These are phyloP conservation scores for Podaxis rugospora DNA, from an alignment of 768 basidiomycete genomes.

Conservation along the genomic window DNA sequence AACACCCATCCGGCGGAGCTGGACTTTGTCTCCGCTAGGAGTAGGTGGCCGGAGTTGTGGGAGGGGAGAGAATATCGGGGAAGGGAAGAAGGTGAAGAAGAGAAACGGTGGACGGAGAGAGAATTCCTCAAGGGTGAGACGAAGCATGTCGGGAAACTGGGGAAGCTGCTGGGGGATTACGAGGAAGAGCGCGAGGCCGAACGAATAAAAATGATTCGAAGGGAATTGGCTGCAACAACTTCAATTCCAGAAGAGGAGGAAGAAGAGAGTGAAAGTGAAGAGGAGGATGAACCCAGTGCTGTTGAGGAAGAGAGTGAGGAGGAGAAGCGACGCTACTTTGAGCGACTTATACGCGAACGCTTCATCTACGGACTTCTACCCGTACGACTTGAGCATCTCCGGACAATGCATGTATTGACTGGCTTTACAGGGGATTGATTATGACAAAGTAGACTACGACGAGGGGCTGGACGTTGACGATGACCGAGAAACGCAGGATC, in stretches of 20 bases:
- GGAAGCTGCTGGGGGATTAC: slow-evolving; percentile 59
- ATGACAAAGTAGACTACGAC: slow-evolving; percentile 72
- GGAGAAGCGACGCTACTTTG: slow-evolving; percentile 48
- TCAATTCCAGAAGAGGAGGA: slow-evolving; percentile 71
- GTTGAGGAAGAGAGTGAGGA: slow-evolving; percentile 41
- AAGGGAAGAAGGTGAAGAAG: slow-evolving; percentile 54
- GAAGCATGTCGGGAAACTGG: slow-evolving; percentile 69
- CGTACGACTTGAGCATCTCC: slow-evolving; percentile 32
- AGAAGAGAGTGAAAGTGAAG: slow-evolving; percentile 45
- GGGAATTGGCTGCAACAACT: slow-evolving; percentile 31
- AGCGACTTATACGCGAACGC: slow-evolving; percentile 57
- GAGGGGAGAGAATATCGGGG: slow-evolving; percentile 47
- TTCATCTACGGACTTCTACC: slow-evolving; percentile 77
- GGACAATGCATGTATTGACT: neutral
- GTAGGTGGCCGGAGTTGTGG: slow-evolving; percentile 68
- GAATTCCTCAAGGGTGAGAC: slow-evolving; percentile 54
- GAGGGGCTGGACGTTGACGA: slow-evolving; percentile 59
- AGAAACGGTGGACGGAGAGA: slow-evolving; percentile 62
- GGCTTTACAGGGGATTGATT: slow-evolving; percentile 53
- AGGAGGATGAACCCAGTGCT: slow-evolving; percentile 7
- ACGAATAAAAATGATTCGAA: slow-evolving; percentile 43
- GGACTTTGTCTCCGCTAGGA: slow-evolving; percentile 45
- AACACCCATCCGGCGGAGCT: slow-evolving; percentile 53
- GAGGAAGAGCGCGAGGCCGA: slow-evolving; percentile 78
- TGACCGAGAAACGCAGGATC: slow-evolving; percentile 60